Base-by-base conservation (phyloP, 148 eudicot genomes). In the Pouteria glomerata region DNA sequence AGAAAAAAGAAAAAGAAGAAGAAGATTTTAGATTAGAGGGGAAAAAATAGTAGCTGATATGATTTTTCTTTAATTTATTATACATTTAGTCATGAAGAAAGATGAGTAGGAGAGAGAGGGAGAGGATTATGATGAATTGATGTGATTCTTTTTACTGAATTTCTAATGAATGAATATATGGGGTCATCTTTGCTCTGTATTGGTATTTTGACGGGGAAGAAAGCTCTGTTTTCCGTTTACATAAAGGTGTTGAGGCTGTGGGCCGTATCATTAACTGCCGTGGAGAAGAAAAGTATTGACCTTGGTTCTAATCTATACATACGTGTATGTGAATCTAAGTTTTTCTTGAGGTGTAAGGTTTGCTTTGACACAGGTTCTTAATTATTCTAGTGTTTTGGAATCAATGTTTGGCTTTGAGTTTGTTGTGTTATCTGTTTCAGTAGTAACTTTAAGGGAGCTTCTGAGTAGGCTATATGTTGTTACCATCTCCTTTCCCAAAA, bases 281-380 rank as follows among this genome's bases (percentile, higher is more conserved):
- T 73, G 33, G 39, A 19, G 37, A 27, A 26, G 60, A 14, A 37
- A 50, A 34, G 65, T 59, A 13, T 51, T 21, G 42, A 60, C 23
- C 31, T 41, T 44, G 67, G 12, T 23, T n/a, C 23, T 11, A 14
- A 45, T 57, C n/a, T 34, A 34, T 55, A 64, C 10, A 52, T 24
- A n/a, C 23, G 14, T 34, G 31, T 42, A 34, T 39, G n/a, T 60
- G 65, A 23, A 37, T 29, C 29, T 63, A 44, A 39, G 39, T 70
- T 70, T 69, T 53, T 53, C 77, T 52, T 74, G 64, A 53, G n/a
- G 19, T 31, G 11, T 63, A 73, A 53, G 76, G 34, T 53, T 42
- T 18, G 8, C 60, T 63, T 63, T 63, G n/a, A 19, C 52, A 41
- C 18, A 27, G 4, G 18, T 41, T 26, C 42, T 29, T 42, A 55